Base-by-base conservation (phyloP, 108 stramenopile genomes). In the Asterionellopsis glacialis region DNA sequence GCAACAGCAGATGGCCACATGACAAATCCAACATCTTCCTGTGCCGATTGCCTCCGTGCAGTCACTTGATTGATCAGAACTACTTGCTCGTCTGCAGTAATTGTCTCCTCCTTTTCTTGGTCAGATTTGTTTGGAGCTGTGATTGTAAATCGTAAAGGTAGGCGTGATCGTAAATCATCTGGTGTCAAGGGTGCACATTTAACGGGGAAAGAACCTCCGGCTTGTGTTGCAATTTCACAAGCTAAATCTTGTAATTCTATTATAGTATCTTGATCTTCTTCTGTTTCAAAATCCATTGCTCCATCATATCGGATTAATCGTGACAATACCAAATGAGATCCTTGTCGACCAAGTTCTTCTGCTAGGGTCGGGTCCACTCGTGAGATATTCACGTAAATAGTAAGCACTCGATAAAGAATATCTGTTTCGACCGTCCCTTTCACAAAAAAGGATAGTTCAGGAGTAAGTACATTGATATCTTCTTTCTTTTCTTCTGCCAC, bases 1-100 rank as follows among this genome's bases (percentile, higher is more conserved):
- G 73, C 81, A 2, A 92, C 84, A 11, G 91, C 87, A 13, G 87
- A 88, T 21, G 91, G 91, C 91, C 91, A 92, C 83, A 89, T 75
- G 18, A 92, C 83, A 70, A 87, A 92, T 21, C 91, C 91, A 18
- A 92, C 91, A 69, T 92, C 91, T 33, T 73, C 74, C 55, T 92
- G 91, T 11, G 83, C 83, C 13, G 64, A 68, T 59, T 92, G 91
- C 33, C 33, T 33, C 43, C 85, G 70, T 22, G 55, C 63, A 25
- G 81, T 76, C 10, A 92, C 87, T 57, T 92, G 87, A 62, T 79
- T 65, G 25, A 92, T 79, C 11, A 85, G 55, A 22, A 92, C 64
- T 7, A 33, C 33, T 33, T 33, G 33, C 2, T 33, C 33, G 33
- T 7, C 7, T 33, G 33, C 33, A 33, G 33, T 7, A 33, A 2